These are phyloP conservation scores for Boletus rubescentipes DNA, from an alignment of 768 basidiomycete species.

Conservation along the genomic window DNA sequence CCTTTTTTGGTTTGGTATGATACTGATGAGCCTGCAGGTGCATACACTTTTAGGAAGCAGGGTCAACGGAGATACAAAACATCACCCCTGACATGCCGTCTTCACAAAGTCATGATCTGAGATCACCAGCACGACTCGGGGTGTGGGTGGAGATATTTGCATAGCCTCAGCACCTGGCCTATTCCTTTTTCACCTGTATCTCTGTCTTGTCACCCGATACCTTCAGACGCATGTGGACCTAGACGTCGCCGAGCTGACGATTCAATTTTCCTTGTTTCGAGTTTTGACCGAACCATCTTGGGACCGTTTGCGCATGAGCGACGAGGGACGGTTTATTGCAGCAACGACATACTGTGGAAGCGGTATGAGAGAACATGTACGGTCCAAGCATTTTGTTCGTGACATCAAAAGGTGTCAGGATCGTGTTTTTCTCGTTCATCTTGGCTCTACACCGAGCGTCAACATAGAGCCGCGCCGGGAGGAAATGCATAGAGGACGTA, in stretches of 20 bases:
- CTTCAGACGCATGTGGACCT: conserved; percentile 92
- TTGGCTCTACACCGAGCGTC: conserved; percentile 54
- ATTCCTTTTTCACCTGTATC: too few species aligned
- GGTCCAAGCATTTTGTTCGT: conserved; percentile 89
- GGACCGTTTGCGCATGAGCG: background rate
- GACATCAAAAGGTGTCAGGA: conserved; percentile 91
- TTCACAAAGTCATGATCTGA: too few species aligned
- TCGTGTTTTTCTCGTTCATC: conserved; percentile 89
- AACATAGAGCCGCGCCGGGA: background rate
- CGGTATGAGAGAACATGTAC: conserved; percentile 81
- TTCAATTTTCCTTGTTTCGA: conserved; percentile 85
- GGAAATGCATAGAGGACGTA: conserved; percentile 39
- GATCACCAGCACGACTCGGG: too few species aligned
- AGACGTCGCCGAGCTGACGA: conserved; percentile 86
- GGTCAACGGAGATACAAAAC: too few species aligned
- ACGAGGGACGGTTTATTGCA: background rate
- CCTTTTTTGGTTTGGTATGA: too few species aligned
- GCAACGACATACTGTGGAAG: conserved; percentile 74
- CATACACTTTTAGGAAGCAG: too few species aligned
- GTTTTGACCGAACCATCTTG: conserved; percentile 96
- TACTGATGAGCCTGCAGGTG: too few species aligned
- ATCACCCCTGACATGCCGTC: too few species aligned
- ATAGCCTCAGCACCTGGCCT: too few species aligned
- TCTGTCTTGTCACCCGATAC: conserved; percentile 89
- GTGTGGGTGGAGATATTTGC: too few species aligned